Conservation (phyloP, 1,139 yeast species). For the Protomyces macrosporus region DNA sequence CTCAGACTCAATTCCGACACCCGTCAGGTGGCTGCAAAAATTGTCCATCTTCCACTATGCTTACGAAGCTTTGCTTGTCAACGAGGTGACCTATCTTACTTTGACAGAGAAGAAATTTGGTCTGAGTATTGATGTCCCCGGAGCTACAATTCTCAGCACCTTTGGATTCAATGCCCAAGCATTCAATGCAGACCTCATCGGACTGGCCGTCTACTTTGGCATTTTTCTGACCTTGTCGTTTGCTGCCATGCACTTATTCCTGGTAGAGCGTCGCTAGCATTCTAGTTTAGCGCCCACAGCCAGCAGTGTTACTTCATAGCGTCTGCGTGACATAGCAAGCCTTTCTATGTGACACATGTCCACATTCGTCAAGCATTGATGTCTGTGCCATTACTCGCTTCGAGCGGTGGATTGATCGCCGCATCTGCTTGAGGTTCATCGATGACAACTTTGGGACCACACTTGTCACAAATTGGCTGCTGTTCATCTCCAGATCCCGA, state of each 20-base stretch:
- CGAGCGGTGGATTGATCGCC: too few species aligned
- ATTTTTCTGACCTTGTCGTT: constrained; percentile 65
- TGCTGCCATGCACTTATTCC: constrained; percentile 61
- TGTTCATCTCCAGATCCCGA: too few species aligned
- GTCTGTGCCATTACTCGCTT: too few species aligned
- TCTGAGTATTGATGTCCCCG: constrained; percentile 92
- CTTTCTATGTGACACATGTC: too few species aligned
- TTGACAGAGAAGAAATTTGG: constrained; percentile 87
- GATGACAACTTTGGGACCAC: too few species aligned
- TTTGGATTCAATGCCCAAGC: constrained; percentile 88
- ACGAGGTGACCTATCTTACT: constrained; percentile 85
- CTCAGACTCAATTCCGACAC: constrained; percentile 59
- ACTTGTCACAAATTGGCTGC: too few species aligned
- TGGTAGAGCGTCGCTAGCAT: constrained; percentile 63
- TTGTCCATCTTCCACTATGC: constrained; percentile 91
- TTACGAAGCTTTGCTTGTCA: constrained; percentile 83
- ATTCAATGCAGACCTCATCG: constrained; percentile 57
- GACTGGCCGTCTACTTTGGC: constrained; percentile 45
- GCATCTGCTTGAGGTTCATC: too few species aligned
- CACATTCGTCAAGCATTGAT: too few species aligned
- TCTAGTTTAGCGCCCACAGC: background rate
- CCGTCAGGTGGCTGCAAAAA: constrained; percentile 74
- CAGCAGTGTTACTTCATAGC: too few species aligned
- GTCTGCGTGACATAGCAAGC: too few species aligned
- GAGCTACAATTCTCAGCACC: constrained; percentile 90